Conservation (phyloP, 768 basidiomycete species). For the Trametes cingulata region DNA sequence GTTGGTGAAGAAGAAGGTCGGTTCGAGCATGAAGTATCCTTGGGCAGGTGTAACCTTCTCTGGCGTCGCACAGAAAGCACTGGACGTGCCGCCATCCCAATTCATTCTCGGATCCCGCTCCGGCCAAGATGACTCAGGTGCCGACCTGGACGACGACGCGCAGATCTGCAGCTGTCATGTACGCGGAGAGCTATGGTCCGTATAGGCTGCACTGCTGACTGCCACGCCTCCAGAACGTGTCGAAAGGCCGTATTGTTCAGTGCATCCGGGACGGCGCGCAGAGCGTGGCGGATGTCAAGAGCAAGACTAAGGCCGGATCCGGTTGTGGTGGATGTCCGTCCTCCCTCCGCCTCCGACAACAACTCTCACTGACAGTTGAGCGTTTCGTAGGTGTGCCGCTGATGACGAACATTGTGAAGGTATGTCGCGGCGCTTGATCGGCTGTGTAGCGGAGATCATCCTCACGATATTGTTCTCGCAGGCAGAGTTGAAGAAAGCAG, state of each 20-base stretch:
- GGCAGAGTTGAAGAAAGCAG: constrained; percentile 68
- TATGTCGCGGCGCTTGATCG: constrained; percentile 1
- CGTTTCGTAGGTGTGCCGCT: constrained; percentile 51
- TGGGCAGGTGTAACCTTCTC: background rate
- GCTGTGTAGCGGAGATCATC: constrained; percentile 20
- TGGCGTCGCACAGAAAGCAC: constrained; percentile 48
- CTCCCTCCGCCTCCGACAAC: background rate
- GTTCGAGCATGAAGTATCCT: background rate
- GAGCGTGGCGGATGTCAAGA: constrained; percentile 55
- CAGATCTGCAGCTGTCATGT: constrained; percentile 74
- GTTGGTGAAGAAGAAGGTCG: constrained; percentile 67
- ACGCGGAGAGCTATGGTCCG: constrained; percentile 15
- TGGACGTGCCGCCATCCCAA: constrained; percentile 64
- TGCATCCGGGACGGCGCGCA: constrained; percentile 53
- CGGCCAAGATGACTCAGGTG: constrained; percentile 56
- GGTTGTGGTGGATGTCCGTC: constrained; percentile 65
- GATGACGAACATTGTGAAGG: constrained; percentile 44
- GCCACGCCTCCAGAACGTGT: constrained; percentile 49
- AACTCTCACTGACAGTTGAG: background rate
- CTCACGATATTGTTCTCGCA: constrained; percentile 38
- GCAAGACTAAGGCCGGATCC: constrained; percentile 67
- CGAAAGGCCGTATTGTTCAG: constrained; percentile 55
- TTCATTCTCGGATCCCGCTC: constrained; percentile 61
- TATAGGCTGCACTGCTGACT: background rate
- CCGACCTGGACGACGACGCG: constrained; percentile 68